These are phyloP conservation scores for Termitomyces sp. DNA, from an alignment of 768 basidiomycete genomes.

Conservation along the genomic window DNA sequence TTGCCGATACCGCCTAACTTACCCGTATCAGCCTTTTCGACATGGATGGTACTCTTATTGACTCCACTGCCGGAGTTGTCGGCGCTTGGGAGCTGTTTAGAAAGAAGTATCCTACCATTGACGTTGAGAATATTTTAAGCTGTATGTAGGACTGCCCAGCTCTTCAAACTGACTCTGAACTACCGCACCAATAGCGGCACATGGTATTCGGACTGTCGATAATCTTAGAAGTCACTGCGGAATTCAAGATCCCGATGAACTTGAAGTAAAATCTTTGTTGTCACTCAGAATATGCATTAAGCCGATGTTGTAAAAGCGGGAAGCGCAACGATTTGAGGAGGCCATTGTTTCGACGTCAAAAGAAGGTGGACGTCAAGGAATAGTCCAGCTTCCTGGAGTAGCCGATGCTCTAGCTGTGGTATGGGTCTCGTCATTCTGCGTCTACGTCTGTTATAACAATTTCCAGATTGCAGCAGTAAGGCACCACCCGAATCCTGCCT, in stretches of 20 bases:
- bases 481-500: slow-evolving; percentile 53
- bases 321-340: slow-evolving; percentile 74
- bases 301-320: slow-evolving; percentile 35
- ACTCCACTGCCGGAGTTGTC: slow-evolving; percentile 78
- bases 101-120: slow-evolving; percentile 60
- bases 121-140: slow-evolving; percentile 56
- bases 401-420: slow-evolving; percentile 53
- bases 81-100: slow-evolving; percentile 83
- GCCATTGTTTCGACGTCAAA: slow-evolving; percentile 66
- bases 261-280: slow-evolving; percentile 45
- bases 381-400: slow-evolving; percentile 74
- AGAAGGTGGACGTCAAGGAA: slow-evolving; percentile 50
- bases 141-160: slow-evolving; percentile 36
- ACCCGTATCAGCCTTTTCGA: slow-evolving; percentile 55
- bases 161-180: not conserved
- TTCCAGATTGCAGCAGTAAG: slow-evolving; percentile 31
- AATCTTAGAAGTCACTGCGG: slow-evolving; percentile 72
- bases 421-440: slow-evolving; percentile 5
- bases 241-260: slow-evolving; percentile 58
- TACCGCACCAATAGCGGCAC: slow-evolving; percentile 45
- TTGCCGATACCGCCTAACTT: slow-evolving; percentile 7
- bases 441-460: not conserved
- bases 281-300: not conserved
- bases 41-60: slow-evolving; percentile 81
- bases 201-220: slow-evolving; percentile 82